Evolutionary conservation across 345 rosid species (phyloP).

Genomic region (Melaleuca alternifolia): DNA sequence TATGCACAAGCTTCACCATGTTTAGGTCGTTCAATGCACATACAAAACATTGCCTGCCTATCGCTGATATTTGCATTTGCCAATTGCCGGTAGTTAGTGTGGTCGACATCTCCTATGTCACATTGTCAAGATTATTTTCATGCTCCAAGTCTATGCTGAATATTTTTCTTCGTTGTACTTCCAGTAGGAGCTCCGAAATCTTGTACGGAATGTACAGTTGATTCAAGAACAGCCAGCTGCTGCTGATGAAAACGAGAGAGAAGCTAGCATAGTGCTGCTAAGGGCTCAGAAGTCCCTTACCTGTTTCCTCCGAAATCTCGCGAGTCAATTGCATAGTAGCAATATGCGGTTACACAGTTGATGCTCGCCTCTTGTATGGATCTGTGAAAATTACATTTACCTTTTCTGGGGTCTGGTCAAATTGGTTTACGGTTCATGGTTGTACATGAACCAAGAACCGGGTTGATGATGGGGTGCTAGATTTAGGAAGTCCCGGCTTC

Average conservation of each 20-base stretch:
- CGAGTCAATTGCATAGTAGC: slow-evolving; percentile 34
- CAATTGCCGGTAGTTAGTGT: neutral
- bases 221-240: slow-evolving; percentile 22
- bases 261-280: slow-evolving; percentile 17
- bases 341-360: neutral
- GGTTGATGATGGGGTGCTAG: neutral
- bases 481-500: neutral
- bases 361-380: neutral
- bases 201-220: slow-evolving; percentile 54
- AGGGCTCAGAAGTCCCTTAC: slow-evolving; percentile 44
- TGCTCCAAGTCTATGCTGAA: neutral
- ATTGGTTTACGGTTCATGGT: neutral
- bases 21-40: neutral
- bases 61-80: neutral
- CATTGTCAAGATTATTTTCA: neutral
- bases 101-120: neutral
- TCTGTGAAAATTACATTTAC: neutral
- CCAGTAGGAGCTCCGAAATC: slow-evolving; percentile 62
- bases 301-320: slow-evolving; percentile 40
- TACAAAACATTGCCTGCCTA: neutral
- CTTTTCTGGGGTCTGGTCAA: neutral
- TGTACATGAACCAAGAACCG: neutral
- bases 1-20: neutral
- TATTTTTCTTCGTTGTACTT: neutral
- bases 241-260: slow-evolving; percentile 19